phyloP scores from a whole-genome alignment of 2,329 filamentous ascomycete genomes.

The Coniella lustricola region DNA sequence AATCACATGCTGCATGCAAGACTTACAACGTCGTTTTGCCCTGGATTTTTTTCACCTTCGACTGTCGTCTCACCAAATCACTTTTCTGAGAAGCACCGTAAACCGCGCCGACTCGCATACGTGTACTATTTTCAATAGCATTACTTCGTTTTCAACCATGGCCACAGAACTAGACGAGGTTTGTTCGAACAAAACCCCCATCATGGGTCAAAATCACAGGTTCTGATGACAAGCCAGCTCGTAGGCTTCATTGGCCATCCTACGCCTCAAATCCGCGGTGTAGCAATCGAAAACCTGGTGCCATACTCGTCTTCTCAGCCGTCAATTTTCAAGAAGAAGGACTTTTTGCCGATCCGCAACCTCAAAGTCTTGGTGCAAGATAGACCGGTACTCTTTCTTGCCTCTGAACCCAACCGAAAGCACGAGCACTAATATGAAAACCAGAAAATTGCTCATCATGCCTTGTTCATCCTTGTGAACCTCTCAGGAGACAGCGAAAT shows the following conservation, averaged over 20 bases:
- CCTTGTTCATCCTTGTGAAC: slow-evolving; percentile 83
- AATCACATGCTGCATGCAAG: slow-evolving; percentile 10
- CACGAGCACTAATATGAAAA: not conserved
- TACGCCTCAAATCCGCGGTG: slow-evolving; percentile 81
- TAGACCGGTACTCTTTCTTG: slow-evolving; percentile 57
- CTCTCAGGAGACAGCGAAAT: slow-evolving; percentile 71
- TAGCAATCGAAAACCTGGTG: slow-evolving; percentile 80
- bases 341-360: slow-evolving; percentile 73
- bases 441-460: slow-evolving; percentile 87
- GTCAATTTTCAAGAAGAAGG: slow-evolving; percentile 73
- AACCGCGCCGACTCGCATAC: too few species aligned
- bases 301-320: slow-evolving; percentile 71
- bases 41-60: not conserved
- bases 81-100: too few species aligned
- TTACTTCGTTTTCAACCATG: slow-evolving; percentile 42
- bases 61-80: too few species aligned
- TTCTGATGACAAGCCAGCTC: slow-evolving; percentile 46
- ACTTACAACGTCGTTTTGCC: not conserved
- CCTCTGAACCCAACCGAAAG: not conserved
- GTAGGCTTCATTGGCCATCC: slow-evolving; percentile 91
- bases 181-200: slow-evolving; percentile 19
- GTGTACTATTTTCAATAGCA: slow-evolving; percentile 12
- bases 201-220: not conserved
- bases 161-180: slow-evolving; percentile 73
- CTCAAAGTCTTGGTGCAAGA: slow-evolving; percentile 82